phyloP scores from a whole-genome alignment of 2,329 filamentous ascomycete species.

The Cladosporium sp. region DNA sequence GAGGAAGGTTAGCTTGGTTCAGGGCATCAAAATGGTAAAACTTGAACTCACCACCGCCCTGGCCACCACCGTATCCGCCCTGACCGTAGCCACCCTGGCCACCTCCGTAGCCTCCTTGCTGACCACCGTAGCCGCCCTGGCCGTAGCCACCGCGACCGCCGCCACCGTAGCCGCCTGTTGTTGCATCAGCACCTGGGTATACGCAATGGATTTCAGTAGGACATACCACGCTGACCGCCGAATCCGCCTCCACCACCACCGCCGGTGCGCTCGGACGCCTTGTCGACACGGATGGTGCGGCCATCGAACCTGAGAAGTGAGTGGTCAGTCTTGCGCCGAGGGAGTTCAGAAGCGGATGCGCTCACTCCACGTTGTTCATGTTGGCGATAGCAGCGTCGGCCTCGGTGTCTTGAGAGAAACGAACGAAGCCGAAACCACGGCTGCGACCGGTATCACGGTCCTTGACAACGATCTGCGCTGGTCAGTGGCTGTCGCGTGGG shows the following conservation, averaged over 20 bases:
- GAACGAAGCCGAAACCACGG: constrained; percentile 96
- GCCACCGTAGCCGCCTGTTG: constrained; percentile 35
- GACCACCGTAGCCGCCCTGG: constrained; percentile 30
- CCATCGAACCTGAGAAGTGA: constrained; percentile 75
- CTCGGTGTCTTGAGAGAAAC: constrained; percentile 74
- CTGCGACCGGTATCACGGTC: constrained; percentile 95
- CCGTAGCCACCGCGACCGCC: constrained; percentile 30
- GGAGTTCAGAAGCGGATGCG: constrained; percentile 15
- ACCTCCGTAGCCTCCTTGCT: constrained; percentile 25
- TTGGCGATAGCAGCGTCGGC: constrained; percentile 72
- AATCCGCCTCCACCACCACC: constrained; percentile 54
- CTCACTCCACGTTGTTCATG: constrained; percentile 92
- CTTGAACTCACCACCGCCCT: constrained; percentile 6
- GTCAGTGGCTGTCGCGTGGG: constrained; percentile 16
- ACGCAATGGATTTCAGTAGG: constrained; percentile 4
- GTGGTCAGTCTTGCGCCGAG: constrained; percentile 18
- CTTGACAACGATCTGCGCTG: constrained; percentile 84
- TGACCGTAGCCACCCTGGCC: constrained; percentile 27
- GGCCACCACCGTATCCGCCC: constrained; percentile 23
- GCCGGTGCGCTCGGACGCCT: constrained; percentile 78
- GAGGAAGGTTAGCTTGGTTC: not conserved
- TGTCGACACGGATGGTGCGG: constrained; percentile 91
- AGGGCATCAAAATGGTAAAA: not conserved
- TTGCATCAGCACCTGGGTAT: constrained; percentile 17
- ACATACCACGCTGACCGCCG: constrained; percentile 40